Evolutionary conservation across 2,329 filamentous ascomycete genomes (phyloP), one percentile per base, ranked within the genome.

Genomic region (Alternaria arborescens): DNA sequence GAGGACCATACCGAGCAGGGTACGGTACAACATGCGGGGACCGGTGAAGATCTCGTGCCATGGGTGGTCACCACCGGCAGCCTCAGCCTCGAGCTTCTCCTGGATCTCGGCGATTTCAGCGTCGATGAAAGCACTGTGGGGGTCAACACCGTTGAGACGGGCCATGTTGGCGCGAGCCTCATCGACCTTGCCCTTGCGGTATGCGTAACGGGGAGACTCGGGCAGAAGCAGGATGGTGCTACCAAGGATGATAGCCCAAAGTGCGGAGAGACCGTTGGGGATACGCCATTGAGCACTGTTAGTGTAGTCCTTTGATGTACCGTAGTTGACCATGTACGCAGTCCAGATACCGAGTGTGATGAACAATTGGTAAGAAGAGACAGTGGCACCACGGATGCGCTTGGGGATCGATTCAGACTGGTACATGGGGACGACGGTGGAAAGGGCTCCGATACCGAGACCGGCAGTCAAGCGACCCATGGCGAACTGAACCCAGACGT

Each of bases 1-100:
- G 2, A 91, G 83, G 6, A 82, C 75, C 55, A 91, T 85, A 36
- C 89, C 89, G 0, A 91, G 81, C 0, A 87, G 55, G 1, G 87
- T 89, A 32, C 89, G 85, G 77, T 91, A 88, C 8, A 87, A 67
- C 83, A 91, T 93, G 65, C 88, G 89, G 70, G 88, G 89, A 64
- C 84, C 82, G 60, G 85, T 84, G 67, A 93, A 83, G 69, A 87
- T 86, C 70, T 91, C 88, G 63, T 91, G 71, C 75, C 74, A 77
- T 24, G 71, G 71, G 65, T 77, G 75, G 1, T 73, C 72, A 22
- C 75, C 72, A 30, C 75, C 74, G 32, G 72, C 68, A 14, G 78
- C 75, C 71, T 88, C 86, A 5, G 83, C 81, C 32, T 86, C 82
- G 38, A 86, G 78, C 67, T 87, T 87, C 48, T 83, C 78, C 58